phyloP scores from a whole-genome alignment of 805 yeast genomes.

The Soucietia sequanensis region DNA sequence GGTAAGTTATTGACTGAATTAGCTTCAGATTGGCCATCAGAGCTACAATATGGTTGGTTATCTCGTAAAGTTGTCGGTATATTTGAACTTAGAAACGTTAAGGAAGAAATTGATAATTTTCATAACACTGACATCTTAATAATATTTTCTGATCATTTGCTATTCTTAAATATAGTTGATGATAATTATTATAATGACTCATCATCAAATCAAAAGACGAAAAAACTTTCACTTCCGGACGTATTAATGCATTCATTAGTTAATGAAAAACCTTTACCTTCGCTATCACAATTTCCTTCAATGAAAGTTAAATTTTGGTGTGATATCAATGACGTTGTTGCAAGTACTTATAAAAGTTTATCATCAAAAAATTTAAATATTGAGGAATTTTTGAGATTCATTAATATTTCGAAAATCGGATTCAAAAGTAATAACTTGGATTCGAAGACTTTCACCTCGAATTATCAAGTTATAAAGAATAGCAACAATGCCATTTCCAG shows the following conservation, averaged over 20 bases:
- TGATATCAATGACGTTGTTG: conserved; percentile 53
- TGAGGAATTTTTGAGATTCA: conserved; percentile 25
- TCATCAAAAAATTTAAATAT: conserved; percentile 3
- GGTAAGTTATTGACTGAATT: conserved; percentile 85
- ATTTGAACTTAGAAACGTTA: conserved; percentile 36
- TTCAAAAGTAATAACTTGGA: conserved; percentile 20
- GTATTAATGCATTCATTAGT: conserved; percentile 85
- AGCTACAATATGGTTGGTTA: conserved; percentile 85
- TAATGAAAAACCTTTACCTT: conserved; percentile 73
- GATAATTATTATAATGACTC: conserved; percentile 31
- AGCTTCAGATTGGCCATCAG: conserved; percentile 85
- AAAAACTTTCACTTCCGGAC: conserved; percentile 68
- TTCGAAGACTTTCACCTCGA: conserved; percentile 18
- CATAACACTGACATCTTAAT: conserved; percentile 53
- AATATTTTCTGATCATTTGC: conserved; percentile 75
- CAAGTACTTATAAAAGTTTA: conserved; percentile 41
- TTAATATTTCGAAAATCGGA: conserved; percentile 22
- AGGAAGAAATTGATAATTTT: conserved; percentile 12
- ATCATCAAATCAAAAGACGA: conserved; percentile 9
- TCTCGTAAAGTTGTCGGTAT: conserved; percentile 82
- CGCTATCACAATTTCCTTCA: conserved; percentile 52
- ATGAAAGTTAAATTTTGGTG: conserved; percentile 71
- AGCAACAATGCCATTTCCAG: conserved; percentile 7
- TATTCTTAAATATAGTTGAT: conserved; percentile 59
- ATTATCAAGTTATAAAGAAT: conserved; percentile 25